Conservation (phyloP, 306 rosid species). For the Potentilla sterilis region DNA sequence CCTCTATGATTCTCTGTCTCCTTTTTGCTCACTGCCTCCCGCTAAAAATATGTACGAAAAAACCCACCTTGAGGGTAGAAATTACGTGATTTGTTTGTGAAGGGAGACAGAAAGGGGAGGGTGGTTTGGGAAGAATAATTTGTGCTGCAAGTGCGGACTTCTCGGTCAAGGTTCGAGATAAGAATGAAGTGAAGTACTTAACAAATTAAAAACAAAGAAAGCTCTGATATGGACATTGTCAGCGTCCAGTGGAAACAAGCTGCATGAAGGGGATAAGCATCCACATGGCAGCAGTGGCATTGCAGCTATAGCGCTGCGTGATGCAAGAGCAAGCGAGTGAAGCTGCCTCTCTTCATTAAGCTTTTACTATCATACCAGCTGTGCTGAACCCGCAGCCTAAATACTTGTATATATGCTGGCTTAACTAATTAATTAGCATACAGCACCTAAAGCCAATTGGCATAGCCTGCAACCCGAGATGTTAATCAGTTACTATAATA, state of each 20-base stretch:
- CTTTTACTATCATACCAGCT: constrained; percentile 12
- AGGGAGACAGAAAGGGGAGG: not conserved
- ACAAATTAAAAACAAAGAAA: too few relatives aligned
- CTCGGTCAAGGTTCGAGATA: not conserved
- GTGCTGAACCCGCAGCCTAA: not conserved
- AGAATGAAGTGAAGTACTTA: not conserved
- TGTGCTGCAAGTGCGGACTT: not conserved
- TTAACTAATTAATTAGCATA: too few relatives aligned
- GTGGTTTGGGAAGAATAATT: not conserved
- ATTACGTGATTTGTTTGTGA: not conserved
- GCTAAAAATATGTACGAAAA: not conserved
- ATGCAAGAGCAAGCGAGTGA: constrained; percentile 9
- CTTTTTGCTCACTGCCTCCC: constrained; percentile 11
- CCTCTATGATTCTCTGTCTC: not conserved
- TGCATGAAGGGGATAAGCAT: not conserved
- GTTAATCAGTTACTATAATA: too few relatives aligned
- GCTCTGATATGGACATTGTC: not conserved
- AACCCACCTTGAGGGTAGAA: not conserved
- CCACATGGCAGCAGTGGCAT: not conserved
- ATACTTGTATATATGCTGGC: too few relatives aligned
- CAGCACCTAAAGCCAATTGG: too few relatives aligned
- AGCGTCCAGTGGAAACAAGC: constrained; percentile 6
- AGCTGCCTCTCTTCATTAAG: not conserved
- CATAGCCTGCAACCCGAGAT: too few relatives aligned
- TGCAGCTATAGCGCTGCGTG: not conserved